Percentiles rank a stretch among this genome's conserved stretches.
These are phyloP conservation scores for Lablab purpureus DNA, from an alignment of 306 rosid species.

Conservation along the genomic window DNA sequence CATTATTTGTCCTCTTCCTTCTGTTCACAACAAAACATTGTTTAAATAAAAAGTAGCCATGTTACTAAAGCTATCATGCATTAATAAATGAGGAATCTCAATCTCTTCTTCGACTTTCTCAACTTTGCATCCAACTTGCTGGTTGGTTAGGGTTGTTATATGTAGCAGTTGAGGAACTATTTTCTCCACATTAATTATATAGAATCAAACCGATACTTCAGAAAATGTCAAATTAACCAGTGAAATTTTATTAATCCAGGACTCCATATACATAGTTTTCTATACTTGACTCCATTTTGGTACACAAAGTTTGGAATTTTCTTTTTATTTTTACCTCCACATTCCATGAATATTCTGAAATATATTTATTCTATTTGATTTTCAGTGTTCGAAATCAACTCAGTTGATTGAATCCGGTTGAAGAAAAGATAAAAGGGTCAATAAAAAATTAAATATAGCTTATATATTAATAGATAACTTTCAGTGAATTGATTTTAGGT, in stretches of 20 bases:
- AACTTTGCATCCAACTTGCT: not conserved
- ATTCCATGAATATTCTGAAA: too few relatives aligned
- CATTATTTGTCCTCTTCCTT: not conserved
- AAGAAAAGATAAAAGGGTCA: too few relatives aligned
- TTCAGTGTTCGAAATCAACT: too few relatives aligned
- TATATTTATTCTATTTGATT: too few relatives aligned
- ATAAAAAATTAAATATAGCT: too few relatives aligned
- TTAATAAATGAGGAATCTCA: not conserved
- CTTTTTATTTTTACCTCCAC: too few relatives aligned
- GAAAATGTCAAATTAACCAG: not conserved
- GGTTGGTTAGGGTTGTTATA: not conserved
- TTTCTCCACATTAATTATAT: not conserved
- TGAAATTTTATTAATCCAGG: not conserved
- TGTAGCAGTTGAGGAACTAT: not conserved
- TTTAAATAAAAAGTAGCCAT: not conserved
- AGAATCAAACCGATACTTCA: not conserved
- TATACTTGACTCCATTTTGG: too few relatives aligned
- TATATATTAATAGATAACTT: too few relatives aligned
- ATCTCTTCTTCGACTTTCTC: not conserved
- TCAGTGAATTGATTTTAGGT: too few relatives aligned
- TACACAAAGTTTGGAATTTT: too few relatives aligned
- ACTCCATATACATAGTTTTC: too few relatives aligned
- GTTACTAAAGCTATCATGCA: not conserved
- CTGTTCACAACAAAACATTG: constrained; percentile 25
- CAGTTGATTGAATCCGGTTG: too few relatives aligned